Evolutionary conservation across 164 flowering plant genomes (phyloP).

Genomic region (Pachysandra terminalis): DNA sequence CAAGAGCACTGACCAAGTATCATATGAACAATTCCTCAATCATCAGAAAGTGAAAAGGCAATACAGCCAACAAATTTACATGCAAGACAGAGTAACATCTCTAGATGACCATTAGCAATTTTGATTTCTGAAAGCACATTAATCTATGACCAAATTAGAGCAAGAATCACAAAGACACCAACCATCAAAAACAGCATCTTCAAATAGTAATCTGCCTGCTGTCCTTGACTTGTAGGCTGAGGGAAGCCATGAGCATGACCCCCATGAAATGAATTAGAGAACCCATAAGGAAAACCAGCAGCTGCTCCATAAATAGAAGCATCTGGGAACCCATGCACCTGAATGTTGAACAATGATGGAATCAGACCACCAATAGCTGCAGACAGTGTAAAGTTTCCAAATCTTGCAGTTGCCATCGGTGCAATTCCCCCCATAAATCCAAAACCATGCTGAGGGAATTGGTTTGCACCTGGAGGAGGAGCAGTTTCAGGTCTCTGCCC

Average conservation of each 20-base stretch:
- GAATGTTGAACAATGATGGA: constrained; percentile 51
- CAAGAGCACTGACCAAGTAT: background rate
- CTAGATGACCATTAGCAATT: constrained; percentile 2
- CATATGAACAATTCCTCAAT: background rate
- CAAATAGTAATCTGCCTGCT: constrained; percentile 40
- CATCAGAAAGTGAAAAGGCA: background rate
- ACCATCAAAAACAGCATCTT: constrained; percentile 46
- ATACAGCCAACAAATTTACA: constrained; percentile 8
- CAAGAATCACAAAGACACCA: constrained; percentile 43
- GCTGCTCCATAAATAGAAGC: constrained; percentile 54
- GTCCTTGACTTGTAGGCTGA: constrained; percentile 38
- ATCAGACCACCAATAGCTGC: constrained; percentile 66
- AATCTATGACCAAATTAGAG: constrained; percentile 41
- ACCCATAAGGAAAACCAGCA: constrained; percentile 52
- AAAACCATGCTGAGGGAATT: constrained; percentile 39
- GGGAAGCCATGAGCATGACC: constrained; percentile 44
- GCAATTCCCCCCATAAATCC: constrained; percentile 59
- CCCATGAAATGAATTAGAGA: constrained; percentile 48
- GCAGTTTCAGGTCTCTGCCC: constrained; percentile 83
- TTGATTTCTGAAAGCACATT: background rate
- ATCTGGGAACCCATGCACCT: constrained; percentile 62
- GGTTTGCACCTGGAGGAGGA: constrained; percentile 37
- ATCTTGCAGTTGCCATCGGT: constrained; percentile 48
- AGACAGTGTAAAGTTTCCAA: constrained; percentile 51
- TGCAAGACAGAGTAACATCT: constrained; percentile 1